These are phyloP conservation scores for Leptographium wingfieldii DNA, from an alignment of 2,329 filamentous ascomycete species.

Conservation along the genomic window DNA sequence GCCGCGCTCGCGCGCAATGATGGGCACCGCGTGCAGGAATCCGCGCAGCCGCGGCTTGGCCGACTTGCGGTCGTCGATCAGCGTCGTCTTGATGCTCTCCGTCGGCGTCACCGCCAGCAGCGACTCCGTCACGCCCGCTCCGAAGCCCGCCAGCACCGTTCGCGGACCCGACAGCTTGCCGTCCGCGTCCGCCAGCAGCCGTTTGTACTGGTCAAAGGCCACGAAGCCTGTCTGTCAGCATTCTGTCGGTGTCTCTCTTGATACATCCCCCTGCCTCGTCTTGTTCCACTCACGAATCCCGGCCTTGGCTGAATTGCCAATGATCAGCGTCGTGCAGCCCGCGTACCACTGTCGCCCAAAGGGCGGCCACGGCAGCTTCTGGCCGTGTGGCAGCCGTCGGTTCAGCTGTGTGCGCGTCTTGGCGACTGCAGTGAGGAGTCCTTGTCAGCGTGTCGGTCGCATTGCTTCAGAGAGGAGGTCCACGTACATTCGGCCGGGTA, in stretches of 20 bases:
- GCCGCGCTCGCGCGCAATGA: constrained; percentile 82
- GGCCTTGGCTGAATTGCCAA: constrained; percentile 93
- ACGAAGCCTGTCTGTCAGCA: constrained; percentile 54
- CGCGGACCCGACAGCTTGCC: constrained; percentile 83
- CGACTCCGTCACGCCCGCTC: constrained; percentile 88
- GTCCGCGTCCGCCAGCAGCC: constrained; percentile 64
- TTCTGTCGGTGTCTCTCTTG: not conserved
- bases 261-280: not conserved
- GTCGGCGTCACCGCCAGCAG: constrained; percentile 90
- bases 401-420: constrained; percentile 95
- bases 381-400: constrained; percentile 60
- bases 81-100: constrained; percentile 94
- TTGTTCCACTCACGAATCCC: constrained; percentile 57
- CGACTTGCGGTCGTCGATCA: constrained; percentile 93
- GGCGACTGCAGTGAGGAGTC: constrained; percentile 47
- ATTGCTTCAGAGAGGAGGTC: not conserved
- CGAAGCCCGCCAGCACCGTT: constrained; percentile 87
- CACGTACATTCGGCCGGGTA: constrained; percentile 82
- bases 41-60: constrained; percentile 77
- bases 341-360: constrained; percentile 96
- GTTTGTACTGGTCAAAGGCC: constrained; percentile 91
- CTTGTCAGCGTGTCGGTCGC: not conserved
- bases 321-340: constrained; percentile 90
- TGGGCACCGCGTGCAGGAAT: constrained; percentile 76
- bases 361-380: constrained; percentile 89